Conservation (phyloP, 768 basidiomycete species). For the Pleurotus pulmonarius region DNA sequence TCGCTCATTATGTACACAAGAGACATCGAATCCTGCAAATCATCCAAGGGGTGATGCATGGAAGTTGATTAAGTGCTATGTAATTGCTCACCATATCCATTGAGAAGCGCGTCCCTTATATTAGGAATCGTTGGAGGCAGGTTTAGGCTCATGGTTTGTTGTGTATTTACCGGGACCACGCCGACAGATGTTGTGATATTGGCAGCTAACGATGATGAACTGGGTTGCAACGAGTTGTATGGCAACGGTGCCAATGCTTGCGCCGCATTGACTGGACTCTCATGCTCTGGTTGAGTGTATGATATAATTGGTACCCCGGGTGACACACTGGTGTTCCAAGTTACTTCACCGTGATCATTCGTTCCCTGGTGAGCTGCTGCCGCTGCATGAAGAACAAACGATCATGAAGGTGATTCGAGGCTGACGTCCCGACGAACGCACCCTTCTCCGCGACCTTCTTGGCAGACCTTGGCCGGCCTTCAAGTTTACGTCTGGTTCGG, state of each 20-base stretch:
- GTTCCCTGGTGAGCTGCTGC: slow-evolving; percentile 11
- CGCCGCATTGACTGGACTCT: slow-evolving; percentile 28
- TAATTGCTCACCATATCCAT: slow-evolving; percentile 9
- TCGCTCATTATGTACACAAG: not conserved
- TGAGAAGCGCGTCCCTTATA: slow-evolving; percentile 43
- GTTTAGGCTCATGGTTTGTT: slow-evolving; percentile 15
- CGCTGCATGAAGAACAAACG: not conserved
- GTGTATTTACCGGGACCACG: slow-evolving; percentile 18
- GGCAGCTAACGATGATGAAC: slow-evolving; percentile 15
- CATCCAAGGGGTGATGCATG: no score
- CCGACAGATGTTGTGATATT: not conserved
- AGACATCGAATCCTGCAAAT: no score
- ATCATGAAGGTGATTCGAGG: not conserved
- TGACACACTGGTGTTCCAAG: slow-evolving; percentile 33
- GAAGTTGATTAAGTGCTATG: not conserved
- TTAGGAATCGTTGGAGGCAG: slow-evolving; percentile 18
- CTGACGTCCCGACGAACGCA: slow-evolving; percentile 13
- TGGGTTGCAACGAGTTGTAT: slow-evolving; percentile 35
- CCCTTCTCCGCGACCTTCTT: slow-evolving; percentile 53
- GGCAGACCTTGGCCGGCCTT: slow-evolving; percentile 48
- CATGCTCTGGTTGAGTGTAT: slow-evolving; percentile 34
- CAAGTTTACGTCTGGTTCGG: slow-evolving; percentile 52
- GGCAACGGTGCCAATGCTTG: slow-evolving; percentile 35
- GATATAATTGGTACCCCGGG: slow-evolving; percentile 30
- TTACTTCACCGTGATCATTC: slow-evolving; percentile 20